A percentile compares a stretch with the other conserved stretches of the same genome.
Evolutionary conservation across 2,329 filamentous ascomycete species (phyloP).

Genomic region (Fusarium multiceps): DNA sequence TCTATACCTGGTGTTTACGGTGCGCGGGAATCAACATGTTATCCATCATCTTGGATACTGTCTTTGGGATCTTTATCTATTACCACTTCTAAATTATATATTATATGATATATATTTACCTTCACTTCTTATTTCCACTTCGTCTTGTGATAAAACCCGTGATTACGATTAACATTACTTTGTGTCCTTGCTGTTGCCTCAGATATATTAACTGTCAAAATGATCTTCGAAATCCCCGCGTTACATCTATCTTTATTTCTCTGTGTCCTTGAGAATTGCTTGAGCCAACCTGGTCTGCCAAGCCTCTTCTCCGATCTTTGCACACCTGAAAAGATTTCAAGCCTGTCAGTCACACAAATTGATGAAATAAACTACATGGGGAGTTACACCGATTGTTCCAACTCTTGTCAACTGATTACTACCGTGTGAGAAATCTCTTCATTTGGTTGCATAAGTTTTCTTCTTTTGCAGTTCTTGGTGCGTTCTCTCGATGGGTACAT

Average conservation of each 20-base stretch:
- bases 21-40: conserved; percentile 29
- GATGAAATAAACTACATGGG: neutral
- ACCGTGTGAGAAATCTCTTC: conserved; percentile 19
- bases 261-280: neutral
- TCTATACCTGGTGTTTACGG: conserved; percentile 43
- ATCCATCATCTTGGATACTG: conserved; percentile 34
- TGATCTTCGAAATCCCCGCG: neutral
- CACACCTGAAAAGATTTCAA: neutral
- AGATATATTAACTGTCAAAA: neutral
- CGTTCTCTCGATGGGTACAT: conserved; percentile 25
- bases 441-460: conserved; percentile 24
- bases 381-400: neutral
- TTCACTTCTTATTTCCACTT: conserved; percentile 29
- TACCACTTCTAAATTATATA: conserved; percentile 36
- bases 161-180: rapidly evolving
- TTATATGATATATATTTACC: conserved; percentile 43
- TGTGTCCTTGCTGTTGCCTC: neutral
- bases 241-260: neutral
- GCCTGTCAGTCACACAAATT: neutral
- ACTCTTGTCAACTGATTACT: neutral
- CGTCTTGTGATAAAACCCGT: neutral
- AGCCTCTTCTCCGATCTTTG: neutral
- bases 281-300: conserved; percentile 1
- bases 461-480: neutral
- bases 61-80: conserved; percentile 37